Conservation (phyloP, 2,329 filamentous ascomycete genomes). For the Zelopaecilomyces penicillatus region DNA sequence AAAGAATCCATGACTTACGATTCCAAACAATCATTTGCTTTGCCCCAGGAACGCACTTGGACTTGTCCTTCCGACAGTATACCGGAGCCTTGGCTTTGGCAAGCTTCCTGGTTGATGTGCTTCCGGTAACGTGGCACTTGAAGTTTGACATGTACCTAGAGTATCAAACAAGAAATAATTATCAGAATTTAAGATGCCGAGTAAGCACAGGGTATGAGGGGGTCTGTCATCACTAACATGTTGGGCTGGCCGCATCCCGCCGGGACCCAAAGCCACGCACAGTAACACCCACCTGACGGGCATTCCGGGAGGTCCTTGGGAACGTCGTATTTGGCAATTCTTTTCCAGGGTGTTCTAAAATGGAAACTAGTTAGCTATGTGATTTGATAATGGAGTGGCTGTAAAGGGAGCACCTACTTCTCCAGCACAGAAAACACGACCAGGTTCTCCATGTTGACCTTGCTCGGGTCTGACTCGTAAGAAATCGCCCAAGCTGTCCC, state of each 20-base stretch:
- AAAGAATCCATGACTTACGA: slow-evolving; percentile 15
- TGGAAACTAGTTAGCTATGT: neutral
- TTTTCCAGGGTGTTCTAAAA: slow-evolving; percentile 15
- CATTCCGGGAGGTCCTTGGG: slow-evolving; percentile 15
- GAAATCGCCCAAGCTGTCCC: slow-evolving; percentile 40
- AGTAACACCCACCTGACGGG: slow-evolving; percentile 16
- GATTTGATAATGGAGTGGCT: no score
- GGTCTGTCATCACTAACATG: slow-evolving; percentile 7
- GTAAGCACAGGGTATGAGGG: neutral
- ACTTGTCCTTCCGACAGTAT: slow-evolving; percentile 30
- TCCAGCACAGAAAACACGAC: slow-evolving; percentile 36
- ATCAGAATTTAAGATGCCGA: no score
- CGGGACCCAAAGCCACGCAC: slow-evolving; percentile 18
- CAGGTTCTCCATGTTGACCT: slow-evolving; percentile 38
- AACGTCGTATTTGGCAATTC: slow-evolving; percentile 13
- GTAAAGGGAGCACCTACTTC: slow-evolving; percentile 20
- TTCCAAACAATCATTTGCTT: slow-evolving; percentile 43
- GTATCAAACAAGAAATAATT: neutral
- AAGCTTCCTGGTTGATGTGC: slow-evolving; percentile 27
- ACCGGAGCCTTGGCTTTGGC: slow-evolving; percentile 29
- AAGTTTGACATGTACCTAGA: slow-evolving; percentile 34
- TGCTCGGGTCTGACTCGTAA: slow-evolving; percentile 31
- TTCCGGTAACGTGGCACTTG: slow-evolving; percentile 36
- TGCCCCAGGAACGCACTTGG: slow-evolving; percentile 33
- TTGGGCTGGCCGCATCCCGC: slow-evolving; percentile 17